These are phyloP conservation scores for Volutella citrinella DNA, from an alignment of 2,329 filamentous ascomycete species.

Conservation along the genomic window DNA sequence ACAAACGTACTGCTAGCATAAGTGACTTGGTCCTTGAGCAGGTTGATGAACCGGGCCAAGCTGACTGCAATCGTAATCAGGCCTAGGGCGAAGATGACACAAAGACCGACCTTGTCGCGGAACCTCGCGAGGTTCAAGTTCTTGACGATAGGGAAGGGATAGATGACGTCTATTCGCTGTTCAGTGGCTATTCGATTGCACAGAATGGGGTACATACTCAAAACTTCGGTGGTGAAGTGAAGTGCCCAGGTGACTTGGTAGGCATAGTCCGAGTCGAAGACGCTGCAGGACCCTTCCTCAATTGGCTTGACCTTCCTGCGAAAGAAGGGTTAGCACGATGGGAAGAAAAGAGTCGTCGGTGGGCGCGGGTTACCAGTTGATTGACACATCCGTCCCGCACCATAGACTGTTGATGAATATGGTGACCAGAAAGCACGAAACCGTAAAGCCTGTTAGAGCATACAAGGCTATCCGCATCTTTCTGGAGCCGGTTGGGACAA, in stretches of 20 bases:
- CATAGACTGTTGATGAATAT: slow-evolving; percentile 19
- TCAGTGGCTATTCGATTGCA: too few relatives aligned
- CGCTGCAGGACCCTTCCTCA: slow-evolving; percentile 9
- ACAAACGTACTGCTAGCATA: slow-evolving; percentile 6
- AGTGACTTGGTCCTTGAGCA: slow-evolving; percentile 11
- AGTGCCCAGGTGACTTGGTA: slow-evolving; percentile 21
- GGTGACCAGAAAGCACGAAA: slow-evolving; percentile 11
- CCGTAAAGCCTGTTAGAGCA: slow-evolving; percentile 11
- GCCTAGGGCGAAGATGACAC: slow-evolving; percentile 15
- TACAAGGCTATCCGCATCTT: slow-evolving; percentile 16
- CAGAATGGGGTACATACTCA: slow-evolving; percentile 11
- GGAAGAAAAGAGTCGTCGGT: neutral
- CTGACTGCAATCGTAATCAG: slow-evolving; percentile 20
- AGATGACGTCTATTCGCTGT: slow-evolving; percentile 12
- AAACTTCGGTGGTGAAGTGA: slow-evolving; percentile 19
- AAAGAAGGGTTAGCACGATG: neutral
- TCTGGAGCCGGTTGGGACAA: slow-evolving; percentile 16
- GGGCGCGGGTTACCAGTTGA: slow-evolving; percentile 17
- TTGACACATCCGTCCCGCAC: slow-evolving; percentile 18
- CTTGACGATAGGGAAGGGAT: slow-evolving; percentile 18
- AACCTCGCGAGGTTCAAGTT: slow-evolving; percentile 14
- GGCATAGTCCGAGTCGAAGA: slow-evolving; percentile 14
- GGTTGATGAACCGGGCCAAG: slow-evolving; percentile 19
- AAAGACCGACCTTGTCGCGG: slow-evolving; percentile 19
- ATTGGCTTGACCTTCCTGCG: slow-evolving; percentile 3